Conservation (phyloP, 176 grass and related monocot species). For the Lolium rigidum region DNA sequence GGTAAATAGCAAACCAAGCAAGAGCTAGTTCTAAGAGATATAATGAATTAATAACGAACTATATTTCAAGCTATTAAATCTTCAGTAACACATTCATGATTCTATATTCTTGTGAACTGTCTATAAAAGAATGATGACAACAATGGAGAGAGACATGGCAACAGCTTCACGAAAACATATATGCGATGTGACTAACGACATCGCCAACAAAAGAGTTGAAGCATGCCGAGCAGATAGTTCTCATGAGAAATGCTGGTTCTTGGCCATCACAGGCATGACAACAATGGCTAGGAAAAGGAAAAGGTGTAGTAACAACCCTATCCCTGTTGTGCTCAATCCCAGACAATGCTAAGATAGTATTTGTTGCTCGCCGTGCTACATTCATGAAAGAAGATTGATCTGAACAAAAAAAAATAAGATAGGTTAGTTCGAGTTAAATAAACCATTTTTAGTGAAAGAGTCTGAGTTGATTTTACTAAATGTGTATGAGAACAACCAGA, state of each 20-base stretch:
- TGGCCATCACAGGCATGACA: slow-evolving; percentile 45
- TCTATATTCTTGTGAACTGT: slow-evolving; percentile 33
- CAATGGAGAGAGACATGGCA: slow-evolving; percentile 34
- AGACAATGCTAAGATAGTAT: slow-evolving; percentile 66
- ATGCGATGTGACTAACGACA: slow-evolving; percentile 48
- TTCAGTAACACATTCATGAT: slow-evolving; percentile 18
- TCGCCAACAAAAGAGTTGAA: slow-evolving; percentile 67
- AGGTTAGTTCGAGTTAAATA: slow-evolving; percentile 36
- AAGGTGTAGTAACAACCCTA: slow-evolving; percentile 49
- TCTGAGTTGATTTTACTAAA: neutral
- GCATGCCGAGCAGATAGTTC: slow-evolving; percentile 67
- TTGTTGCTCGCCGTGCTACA: slow-evolving; percentile 58
- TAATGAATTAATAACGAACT: neutral
- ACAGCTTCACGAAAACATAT: slow-evolving; percentile 36
- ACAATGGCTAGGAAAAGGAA: slow-evolving; percentile 52
- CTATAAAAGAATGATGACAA: slow-evolving; percentile 38
- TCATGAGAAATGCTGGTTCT: slow-evolving; percentile 55
- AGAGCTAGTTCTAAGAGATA: slow-evolving; percentile 9
- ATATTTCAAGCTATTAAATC: slow-evolving; percentile 39
- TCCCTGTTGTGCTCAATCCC: slow-evolving; percentile 57
- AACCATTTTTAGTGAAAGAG: neutral
- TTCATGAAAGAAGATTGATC: slow-evolving; percentile 57
- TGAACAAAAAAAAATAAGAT: slow-evolving; percentile 36
- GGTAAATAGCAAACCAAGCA: neutral
- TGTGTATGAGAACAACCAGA: neutral